Base-by-base conservation (phyloP, 306 rosid genomes). In the Trifolium pratense region DNA sequence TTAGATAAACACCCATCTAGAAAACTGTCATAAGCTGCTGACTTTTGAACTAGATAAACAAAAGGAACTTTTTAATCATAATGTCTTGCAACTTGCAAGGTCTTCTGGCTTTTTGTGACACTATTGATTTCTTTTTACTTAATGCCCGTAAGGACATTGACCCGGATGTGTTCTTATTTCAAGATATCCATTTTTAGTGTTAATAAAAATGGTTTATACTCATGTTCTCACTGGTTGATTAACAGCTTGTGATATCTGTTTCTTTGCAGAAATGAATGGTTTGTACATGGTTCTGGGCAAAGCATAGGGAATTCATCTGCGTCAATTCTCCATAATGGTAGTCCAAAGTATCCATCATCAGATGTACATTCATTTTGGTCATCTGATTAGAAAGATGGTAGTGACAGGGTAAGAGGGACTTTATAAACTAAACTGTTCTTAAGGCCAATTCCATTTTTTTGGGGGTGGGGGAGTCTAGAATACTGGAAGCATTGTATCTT, bases 361-460 rank as follows among this genome's bases (percentile, higher is more conserved):
- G 89, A 86, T 88, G 93, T 81, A 88, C 88, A 89, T 84, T 85
- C 96, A 25, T 89, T 77, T 73, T 92, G 96, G 97, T 86, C 84
- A 71, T 89, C 82, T 73, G 87, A 81, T 85, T 83, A 73, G 61
- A 70, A 79, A 86, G 49, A 79, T 72, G 66, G 58, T 70, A 76
- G 59, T 75, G 71, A 79, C 49, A 81, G 68, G 76, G 75, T 74
- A 71, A 5, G 85, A 79, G 84, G 80, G 78, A 82, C 81, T 68
- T 71, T 46, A 53, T 45, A 67, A 78, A 74, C 76, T 81, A 29
- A 81, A 83, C 79, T 82, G 77, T 85, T 83, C 79, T 83, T 72
- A 80, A 77, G 82, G 86, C 80, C 79, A 79, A 79, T 89, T 83
- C 82, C 20, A 4, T 76, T 76, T 57, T 69, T 69, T 45, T 14